phyloP scores from a whole-genome alignment of 2,329 filamentous ascomycete species.

The Torrubiella hemipterigena region DNA sequence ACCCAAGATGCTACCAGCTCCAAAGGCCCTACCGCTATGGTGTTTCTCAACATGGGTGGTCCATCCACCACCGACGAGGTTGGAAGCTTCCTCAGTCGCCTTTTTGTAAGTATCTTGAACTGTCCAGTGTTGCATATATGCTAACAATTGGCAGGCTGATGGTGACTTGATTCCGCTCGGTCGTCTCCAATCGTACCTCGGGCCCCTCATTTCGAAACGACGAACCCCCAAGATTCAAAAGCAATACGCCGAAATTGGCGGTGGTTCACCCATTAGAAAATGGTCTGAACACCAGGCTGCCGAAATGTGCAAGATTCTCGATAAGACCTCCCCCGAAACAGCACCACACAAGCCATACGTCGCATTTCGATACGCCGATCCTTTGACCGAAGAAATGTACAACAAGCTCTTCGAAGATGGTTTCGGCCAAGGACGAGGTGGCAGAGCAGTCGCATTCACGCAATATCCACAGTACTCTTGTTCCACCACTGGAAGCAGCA shows the following conservation, averaged over 20 bases:
- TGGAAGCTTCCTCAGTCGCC: constrained; percentile 72
- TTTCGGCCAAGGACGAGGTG: constrained; percentile 81
- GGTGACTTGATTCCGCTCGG: constrained; percentile 93
- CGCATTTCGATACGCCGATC: constrained; percentile 89
- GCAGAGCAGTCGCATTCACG: constrained; percentile 89
- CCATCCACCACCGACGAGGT: constrained; percentile 84
- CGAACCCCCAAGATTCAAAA: constrained; percentile 94
- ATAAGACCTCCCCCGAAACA: constrained; percentile 80
- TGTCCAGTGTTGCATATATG: constrained; percentile 6
- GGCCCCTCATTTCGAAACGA: constrained; percentile 72
- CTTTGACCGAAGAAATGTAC: constrained; percentile 92
- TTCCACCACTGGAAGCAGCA: constrained; percentile 87
- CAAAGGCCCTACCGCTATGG: constrained; percentile 88
- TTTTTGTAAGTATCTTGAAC: constrained; percentile 58
- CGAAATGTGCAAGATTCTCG: constrained; percentile 96
- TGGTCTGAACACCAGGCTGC: constrained; percentile 92
- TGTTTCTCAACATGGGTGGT: constrained; percentile 98
- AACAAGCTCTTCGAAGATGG: constrained; percentile 71
- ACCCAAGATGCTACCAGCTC: constrained; percentile 61
- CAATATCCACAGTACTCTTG: constrained; percentile 99
- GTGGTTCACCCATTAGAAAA: constrained; percentile 93
- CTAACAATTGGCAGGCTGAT: constrained; percentile 51
- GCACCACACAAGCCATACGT: constrained; percentile 97
- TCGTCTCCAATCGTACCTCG: constrained; percentile 79
- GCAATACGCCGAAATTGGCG: constrained; percentile 90